A percentile compares a stretch with the other conserved stretches of the same genome.
Conservation (phyloP, 2,329 filamentous ascomycete genomes). For the Colletotrichum lini region DNA sequence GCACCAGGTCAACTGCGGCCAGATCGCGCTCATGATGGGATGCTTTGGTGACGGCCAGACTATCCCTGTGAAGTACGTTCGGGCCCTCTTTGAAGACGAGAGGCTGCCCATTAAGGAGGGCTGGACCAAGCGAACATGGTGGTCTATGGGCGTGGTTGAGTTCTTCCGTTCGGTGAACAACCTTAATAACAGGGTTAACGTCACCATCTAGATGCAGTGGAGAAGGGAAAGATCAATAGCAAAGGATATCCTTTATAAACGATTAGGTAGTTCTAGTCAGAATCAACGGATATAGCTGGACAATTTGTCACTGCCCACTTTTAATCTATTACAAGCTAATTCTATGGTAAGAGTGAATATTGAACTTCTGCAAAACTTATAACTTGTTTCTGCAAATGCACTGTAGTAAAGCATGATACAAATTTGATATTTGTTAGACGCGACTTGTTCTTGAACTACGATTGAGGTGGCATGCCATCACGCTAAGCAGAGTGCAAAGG, state of each 20-base stretch:
- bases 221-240: not conserved
- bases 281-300: not conserved
- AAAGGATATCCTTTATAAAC: not conserved
- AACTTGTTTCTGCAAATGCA: not conserved
- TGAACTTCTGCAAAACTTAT: not conserved
- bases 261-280: not conserved
- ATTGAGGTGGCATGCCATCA: not conserved
- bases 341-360: not conserved
- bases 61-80: not conserved
- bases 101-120: not conserved
- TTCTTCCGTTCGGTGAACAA: not conserved
- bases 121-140: not conserved
- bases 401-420: not conserved
- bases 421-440: not conserved
- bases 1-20: slow-evolving; percentile 1
- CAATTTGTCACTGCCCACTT: not conserved
- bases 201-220: not conserved
- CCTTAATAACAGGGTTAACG: not conserved
- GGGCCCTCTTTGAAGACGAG: not conserved
- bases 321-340: not conserved
- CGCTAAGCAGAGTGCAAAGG: too few species aligned
- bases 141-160: not conserved
- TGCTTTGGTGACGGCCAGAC: not conserved
- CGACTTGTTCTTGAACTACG: not conserved
- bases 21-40: not conserved